Conservation (phyloP, 805 yeast species). For the Candida maesae region DNA sequence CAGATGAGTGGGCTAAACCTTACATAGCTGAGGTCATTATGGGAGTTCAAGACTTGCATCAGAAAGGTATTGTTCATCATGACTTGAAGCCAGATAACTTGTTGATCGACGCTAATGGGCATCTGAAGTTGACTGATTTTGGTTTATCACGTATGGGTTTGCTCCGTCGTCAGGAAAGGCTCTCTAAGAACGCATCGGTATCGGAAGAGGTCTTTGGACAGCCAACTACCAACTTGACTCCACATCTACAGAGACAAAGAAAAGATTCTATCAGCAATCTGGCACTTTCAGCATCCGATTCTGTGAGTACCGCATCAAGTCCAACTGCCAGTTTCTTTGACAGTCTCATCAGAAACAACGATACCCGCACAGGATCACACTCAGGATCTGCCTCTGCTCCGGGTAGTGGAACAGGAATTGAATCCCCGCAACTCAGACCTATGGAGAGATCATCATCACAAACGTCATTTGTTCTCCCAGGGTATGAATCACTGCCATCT, state of each 20-base stretch:
- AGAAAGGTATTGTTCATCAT: slow-evolving; percentile 86
- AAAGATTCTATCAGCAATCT: slow-evolving; percentile 23
- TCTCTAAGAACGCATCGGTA: slow-evolving; percentile 10
- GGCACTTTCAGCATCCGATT: slow-evolving; percentile 17
- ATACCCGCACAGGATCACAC: slow-evolving; percentile 11
- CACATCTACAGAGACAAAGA: slow-evolving; percentile 12
- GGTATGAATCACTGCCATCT: slow-evolving; percentile 37
- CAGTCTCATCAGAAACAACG: slow-evolving; percentile 18
- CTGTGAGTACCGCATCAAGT: slow-evolving; percentile 23
- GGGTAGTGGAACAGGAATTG: slow-evolving; percentile 15
- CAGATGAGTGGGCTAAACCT: slow-evolving; percentile 80
- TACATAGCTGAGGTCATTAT: slow-evolving; percentile 88
- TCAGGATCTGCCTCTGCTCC: slow-evolving; percentile 6
- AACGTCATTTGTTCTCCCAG: slow-evolving; percentile 51
- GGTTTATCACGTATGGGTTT: slow-evolving; percentile 91
- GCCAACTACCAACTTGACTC: slow-evolving; percentile 10
- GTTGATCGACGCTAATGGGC: slow-evolving; percentile 82
- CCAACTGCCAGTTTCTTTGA: slow-evolving; percentile 31
- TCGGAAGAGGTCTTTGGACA: slow-evolving; percentile 24
- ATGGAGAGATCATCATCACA: slow-evolving; percentile 49
- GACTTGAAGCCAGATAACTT: slow-evolving; percentile 95
- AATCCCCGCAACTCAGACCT: slow-evolving; percentile 49
- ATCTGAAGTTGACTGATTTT: slow-evolving; percentile 89
- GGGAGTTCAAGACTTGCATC: slow-evolving; percentile 87
- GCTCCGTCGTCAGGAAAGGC: slow-evolving; percentile 65